Evolutionary conservation across 306 rosid genomes (phyloP).

Genomic region (Ceratonia siliqua): DNA sequence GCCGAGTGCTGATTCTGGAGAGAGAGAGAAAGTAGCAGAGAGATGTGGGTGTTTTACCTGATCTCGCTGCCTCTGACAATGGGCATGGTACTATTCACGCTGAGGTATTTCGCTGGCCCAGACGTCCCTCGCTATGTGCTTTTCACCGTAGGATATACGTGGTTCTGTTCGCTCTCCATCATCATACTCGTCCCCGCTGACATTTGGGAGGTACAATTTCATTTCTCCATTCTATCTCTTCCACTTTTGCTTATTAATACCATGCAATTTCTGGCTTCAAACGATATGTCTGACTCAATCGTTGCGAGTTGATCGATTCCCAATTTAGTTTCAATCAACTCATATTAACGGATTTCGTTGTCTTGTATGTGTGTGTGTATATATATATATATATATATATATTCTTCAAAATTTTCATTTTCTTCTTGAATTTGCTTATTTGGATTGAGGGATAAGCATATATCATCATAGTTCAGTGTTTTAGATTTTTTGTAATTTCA

Average conservation of each 20-base stretch:
- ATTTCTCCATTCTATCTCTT: background rate
- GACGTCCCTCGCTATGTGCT: constrained; percentile 87
- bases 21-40: background rate
- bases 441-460: background rate
- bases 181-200: constrained; percentile 98
- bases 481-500: background rate
- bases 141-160: constrained; percentile 89
- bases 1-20: background rate
- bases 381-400: too few species aligned
- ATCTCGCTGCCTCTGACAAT: constrained; percentile 84
- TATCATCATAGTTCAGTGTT: background rate
- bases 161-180: constrained; percentile 94
- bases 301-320: background rate
- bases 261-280: background rate
- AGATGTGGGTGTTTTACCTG: constrained; percentile 96
- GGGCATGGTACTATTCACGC: constrained; percentile 83
- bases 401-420: too few species aligned
- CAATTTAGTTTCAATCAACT: background rate
- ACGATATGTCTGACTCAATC: background rate
- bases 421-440: background rate
- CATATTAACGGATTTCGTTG: background rate
- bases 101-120: constrained; percentile 83
- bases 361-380: background rate
- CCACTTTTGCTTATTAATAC: background rate
- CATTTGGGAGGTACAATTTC: constrained; percentile 77